Conservation (phyloP, 73 alveolate genomes). For the Breviolum minutum region DNA sequence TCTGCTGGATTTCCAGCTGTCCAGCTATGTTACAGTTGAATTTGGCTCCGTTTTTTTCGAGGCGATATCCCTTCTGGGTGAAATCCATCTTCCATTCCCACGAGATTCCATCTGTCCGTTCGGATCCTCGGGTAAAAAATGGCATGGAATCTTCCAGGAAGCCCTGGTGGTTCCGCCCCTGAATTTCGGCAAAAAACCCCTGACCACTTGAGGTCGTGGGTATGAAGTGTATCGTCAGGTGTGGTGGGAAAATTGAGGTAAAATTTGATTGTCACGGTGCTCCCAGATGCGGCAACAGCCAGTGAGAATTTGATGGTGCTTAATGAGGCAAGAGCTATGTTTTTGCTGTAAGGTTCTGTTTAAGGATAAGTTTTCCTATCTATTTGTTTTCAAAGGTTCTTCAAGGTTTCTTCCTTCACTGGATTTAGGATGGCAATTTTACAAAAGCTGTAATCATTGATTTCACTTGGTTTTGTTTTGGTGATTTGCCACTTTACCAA, state of each 20-base stretch:
- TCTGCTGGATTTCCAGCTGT: not conserved
- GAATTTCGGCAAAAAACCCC: not conserved
- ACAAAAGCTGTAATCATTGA: no score
- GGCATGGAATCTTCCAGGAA: not conserved
- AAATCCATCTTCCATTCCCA: conserved; percentile 76
- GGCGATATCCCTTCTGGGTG: conserved; percentile 92
- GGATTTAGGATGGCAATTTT: no score
- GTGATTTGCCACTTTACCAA: no score
- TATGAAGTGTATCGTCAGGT: conserved; percentile 94
- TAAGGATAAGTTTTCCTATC: no score
- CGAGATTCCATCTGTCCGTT: conserved; percentile 80
- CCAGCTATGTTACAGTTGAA: not conserved
- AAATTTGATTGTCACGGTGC: not conserved
- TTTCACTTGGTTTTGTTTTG: not conserved
- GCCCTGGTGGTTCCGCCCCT: not conserved
- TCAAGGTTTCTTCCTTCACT: no score
- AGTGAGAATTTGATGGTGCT: no score
- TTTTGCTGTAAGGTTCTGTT: no score
- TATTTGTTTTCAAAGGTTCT: no score
- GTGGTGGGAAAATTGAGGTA: no score
- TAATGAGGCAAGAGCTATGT: no score
- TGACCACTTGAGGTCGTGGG: conserved; percentile 31
- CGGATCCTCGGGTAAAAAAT: conserved; percentile 4
- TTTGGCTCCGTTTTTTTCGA: not conserved
- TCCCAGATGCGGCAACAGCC: not conserved